Percentiles rank a stretch among this genome's conserved stretches.
Conservation (phyloP, 192 early-diverging fungal genomes). For the Coemansia sp. region DNA sequence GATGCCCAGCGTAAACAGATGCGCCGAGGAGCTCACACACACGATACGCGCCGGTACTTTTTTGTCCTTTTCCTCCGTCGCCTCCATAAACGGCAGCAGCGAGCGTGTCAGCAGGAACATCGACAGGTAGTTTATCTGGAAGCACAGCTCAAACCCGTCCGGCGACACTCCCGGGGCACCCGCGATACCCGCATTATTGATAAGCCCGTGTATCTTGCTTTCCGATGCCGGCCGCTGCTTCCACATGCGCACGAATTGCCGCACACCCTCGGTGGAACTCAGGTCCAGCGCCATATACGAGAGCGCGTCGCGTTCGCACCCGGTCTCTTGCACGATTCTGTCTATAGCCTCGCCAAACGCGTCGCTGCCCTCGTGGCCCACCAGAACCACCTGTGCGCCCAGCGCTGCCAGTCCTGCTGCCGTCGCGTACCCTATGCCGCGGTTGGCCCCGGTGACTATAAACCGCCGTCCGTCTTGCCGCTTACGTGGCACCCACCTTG, state of each 20-base stretch:
- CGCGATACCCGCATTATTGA: constrained; percentile 52
- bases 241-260: constrained; percentile 25
- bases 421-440: constrained; percentile 46
- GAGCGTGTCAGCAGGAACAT: constrained; percentile 51
- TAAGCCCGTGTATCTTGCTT: constrained; percentile 19
- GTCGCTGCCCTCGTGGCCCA: constrained; percentile 36
- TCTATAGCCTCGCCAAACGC: constrained; percentile 45
- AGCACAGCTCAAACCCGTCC: constrained; percentile 52
- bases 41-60: constrained; percentile 38
- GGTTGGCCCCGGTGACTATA: constrained; percentile 50
- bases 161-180: constrained; percentile 45
- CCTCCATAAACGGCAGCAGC: constrained; percentile 25
- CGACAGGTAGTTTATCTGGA: constrained; percentile 52
- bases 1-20: constrained; percentile 44
- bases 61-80: neutral
- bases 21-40: constrained; percentile 45
- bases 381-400: constrained; percentile 44
- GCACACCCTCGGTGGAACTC: constrained; percentile 43
- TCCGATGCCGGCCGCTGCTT: constrained; percentile 13
- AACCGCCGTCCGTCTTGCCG: constrained; percentile 38
- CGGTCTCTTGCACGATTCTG: constrained; percentile 35
- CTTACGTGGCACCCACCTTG: constrained; percentile 30
- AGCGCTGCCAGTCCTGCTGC: constrained; percentile 41
- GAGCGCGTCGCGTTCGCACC: constrained; percentile 34
- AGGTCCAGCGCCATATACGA: constrained; percentile 48